phyloP scores from a whole-genome alignment of 495 filamentous ascomycete species.

The Aspergillus sclerotiicarbonarius region DNA sequence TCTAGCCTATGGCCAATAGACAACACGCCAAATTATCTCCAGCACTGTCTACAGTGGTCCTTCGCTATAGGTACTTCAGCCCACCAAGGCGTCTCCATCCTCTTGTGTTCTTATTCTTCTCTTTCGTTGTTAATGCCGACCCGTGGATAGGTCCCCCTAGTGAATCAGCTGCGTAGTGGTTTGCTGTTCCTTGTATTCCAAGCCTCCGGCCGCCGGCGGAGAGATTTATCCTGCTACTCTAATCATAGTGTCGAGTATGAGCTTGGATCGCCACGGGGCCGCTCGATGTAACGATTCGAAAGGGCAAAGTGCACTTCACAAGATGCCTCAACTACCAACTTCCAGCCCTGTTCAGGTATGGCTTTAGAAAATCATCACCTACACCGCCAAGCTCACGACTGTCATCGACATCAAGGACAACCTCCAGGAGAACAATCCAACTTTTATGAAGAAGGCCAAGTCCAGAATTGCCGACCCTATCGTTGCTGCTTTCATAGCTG shows the following conservation, averaged over 20 bases:
- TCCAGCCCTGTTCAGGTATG: slow-evolving; percentile 29
- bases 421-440: slow-evolving; percentile 10
- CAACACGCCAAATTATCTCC: too few species aligned
- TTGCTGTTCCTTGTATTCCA: not conserved
- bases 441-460: slow-evolving; percentile 21
- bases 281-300: slow-evolving; percentile 23
- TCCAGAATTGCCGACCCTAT: slow-evolving; percentile 62
- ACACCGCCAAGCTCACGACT: not conserved
- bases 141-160: too few species aligned
- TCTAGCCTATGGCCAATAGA: too few species aligned
- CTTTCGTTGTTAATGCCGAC: too few species aligned
- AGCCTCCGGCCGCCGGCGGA: not conserved
- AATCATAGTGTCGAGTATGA: slow-evolving; percentile 23
- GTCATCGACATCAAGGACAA: slow-evolving; percentile 15
- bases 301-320: slow-evolving; percentile 20
- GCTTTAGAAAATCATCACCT: too few species aligned
- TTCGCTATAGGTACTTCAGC: too few species aligned
- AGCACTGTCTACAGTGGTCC: too few species aligned
- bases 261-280: slow-evolving; percentile 36
- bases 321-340: slow-evolving; percentile 25
- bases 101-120: too few species aligned
- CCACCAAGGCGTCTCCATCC: too few species aligned
- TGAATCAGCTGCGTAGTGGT: not conserved
- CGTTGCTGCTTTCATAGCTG: slow-evolving; percentile 89
- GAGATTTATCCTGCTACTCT: too few species aligned